Evolutionary conservation across 495 filamentous ascomycete genomes (phyloP).

Genomic region (Chaetomium cochliodes): DNA sequence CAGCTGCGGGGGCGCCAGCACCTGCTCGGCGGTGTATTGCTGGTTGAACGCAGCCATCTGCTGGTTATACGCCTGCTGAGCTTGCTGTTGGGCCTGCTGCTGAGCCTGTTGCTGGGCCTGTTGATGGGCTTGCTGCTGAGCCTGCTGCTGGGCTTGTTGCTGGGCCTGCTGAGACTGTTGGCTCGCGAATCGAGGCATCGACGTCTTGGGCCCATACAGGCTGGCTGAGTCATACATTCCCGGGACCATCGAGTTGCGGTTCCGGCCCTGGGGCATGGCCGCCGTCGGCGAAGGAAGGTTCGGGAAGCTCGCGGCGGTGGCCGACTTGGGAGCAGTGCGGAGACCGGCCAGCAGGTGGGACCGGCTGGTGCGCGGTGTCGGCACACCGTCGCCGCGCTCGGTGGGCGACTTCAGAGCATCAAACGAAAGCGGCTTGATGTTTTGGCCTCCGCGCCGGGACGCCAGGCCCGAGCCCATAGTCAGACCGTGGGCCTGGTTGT

Average conservation of each 20-base stretch:
- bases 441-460: conserved; percentile 71
- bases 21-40: conserved; percentile 68
- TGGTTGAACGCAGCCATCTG: conserved; percentile 36
- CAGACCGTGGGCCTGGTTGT: conserved; percentile 65
- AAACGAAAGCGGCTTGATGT: conserved; percentile 84
- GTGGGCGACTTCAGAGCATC: conserved; percentile 54
- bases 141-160: conserved; percentile 36
- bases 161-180: conserved; percentile 36
- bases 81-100: conserved; percentile 27
- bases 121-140: conserved; percentile 30
- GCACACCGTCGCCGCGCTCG: conserved; percentile 52
- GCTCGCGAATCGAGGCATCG: conserved; percentile 43
- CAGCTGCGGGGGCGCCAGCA: conserved; percentile 78
- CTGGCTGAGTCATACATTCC: conserved; percentile 48
- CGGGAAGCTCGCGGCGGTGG: conserved; percentile 61
- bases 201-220: conserved; percentile 54
- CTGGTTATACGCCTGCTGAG: conserved; percentile 38
- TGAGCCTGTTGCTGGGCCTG: conserved; percentile 28
- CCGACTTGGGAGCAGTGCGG: conserved; percentile 88
- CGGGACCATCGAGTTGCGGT: conserved; percentile 48
- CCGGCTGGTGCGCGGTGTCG: conserved; percentile 89
- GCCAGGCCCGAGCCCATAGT: conserved; percentile 80
- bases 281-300: conserved; percentile 61
- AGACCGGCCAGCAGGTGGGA: conserved; percentile 92
- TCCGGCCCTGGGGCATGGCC: conserved; percentile 34